Percentiles rank a stretch among this genome's conserved stretches.
phyloP scores from a whole-genome alignment of 169 alveolate species.

The Theileria orientalis region DNA sequence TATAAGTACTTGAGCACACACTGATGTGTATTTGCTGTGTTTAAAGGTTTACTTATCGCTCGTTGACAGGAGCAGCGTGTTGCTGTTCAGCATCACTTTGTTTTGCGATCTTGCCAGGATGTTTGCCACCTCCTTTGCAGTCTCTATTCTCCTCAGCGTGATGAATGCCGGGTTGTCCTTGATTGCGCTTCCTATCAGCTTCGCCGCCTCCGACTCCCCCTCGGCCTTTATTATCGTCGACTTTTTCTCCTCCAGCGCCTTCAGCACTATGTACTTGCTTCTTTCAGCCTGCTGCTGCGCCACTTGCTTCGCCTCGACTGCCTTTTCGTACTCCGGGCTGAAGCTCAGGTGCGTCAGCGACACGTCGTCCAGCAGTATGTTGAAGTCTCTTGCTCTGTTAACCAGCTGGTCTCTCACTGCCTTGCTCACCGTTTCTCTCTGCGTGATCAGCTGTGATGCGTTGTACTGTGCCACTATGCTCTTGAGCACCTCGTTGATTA shows the following conservation, averaged over 20 bases:
- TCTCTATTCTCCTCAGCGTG: slow-evolving; percentile 91
- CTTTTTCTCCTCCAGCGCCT: slow-evolving; percentile 94
- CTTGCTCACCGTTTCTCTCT: slow-evolving; percentile 89
- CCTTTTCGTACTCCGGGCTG: slow-evolving; percentile 89
- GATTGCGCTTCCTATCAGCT: slow-evolving; percentile 80
- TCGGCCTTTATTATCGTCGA: slow-evolving; percentile 93
- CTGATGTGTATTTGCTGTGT: not conserved
- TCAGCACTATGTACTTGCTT: slow-evolving; percentile 91
- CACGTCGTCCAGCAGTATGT: slow-evolving; percentile 93
- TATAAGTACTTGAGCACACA: not conserved
- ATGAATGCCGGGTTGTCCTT: slow-evolving; percentile 88
- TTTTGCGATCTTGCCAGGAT: slow-evolving; percentile 87
- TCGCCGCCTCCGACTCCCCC: slow-evolving; percentile 96
- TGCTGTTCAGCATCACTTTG: slow-evolving; percentile 73
- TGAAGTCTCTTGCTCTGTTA: slow-evolving; percentile 92
- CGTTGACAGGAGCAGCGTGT: slow-evolving; percentile 62
- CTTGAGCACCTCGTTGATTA: slow-evolving; percentile 94
- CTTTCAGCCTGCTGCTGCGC: slow-evolving; percentile 98
- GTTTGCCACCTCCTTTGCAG: slow-evolving; percentile 91
- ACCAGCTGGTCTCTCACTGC: slow-evolving; percentile 89
- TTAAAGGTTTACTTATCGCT: slow-evolving; percentile 1
- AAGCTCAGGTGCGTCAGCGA: slow-evolving; percentile 91
- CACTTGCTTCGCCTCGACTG: slow-evolving; percentile 97
- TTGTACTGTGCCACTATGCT: slow-evolving; percentile 95
- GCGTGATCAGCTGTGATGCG: slow-evolving; percentile 93